Conservation (phyloP, 2,329 filamentous ascomycete species). For the Phyllosticta ampelicida region DNA sequence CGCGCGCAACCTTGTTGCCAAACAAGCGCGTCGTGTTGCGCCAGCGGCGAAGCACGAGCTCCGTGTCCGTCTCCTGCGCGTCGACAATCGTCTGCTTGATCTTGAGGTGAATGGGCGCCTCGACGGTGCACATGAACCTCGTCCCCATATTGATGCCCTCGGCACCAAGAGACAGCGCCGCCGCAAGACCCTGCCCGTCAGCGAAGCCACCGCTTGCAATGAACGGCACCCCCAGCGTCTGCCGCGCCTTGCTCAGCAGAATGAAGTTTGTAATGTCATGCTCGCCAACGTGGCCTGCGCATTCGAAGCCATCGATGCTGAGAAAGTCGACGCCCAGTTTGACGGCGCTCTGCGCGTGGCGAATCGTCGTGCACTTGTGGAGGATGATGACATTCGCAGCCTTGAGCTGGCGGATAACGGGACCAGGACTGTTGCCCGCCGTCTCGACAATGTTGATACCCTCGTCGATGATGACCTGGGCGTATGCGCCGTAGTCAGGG, state of each 20-base stretch:
- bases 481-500: slow-evolving; percentile 86
- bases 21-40: slow-evolving; percentile 84
- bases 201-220: slow-evolving; percentile 95
- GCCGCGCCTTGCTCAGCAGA: slow-evolving; percentile 72
- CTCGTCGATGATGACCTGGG: slow-evolving; percentile 86
- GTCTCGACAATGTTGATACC: slow-evolving; percentile 87
- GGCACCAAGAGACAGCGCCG: slow-evolving; percentile 78
- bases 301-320: slow-evolving; percentile 96
- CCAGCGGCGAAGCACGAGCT: slow-evolving; percentile 80
- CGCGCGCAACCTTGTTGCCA: slow-evolving; percentile 76
- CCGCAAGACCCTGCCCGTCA: slow-evolving; percentile 85
- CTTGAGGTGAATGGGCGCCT: slow-evolving; percentile 83
- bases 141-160: slow-evolving; percentile 98
- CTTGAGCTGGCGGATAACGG: slow-evolving; percentile 84
- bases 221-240: slow-evolving; percentile 76
- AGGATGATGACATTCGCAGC: slow-evolving; percentile 65
- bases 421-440: slow-evolving; percentile 79
- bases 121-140: slow-evolving; percentile 90
- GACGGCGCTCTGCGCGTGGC: slow-evolving; percentile 81
- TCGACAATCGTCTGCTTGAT: slow-evolving; percentile 90
- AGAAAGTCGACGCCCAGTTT: slow-evolving; percentile 96
- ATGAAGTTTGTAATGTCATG: slow-evolving; percentile 85
- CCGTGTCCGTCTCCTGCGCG: slow-evolving; percentile 82
- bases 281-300: slow-evolving; percentile 82
- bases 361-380: slow-evolving; percentile 96